Evolutionary conservation across 768 basidiomycete species (phyloP).

Genomic region (Paxillus ammoniavirescens): DNA sequence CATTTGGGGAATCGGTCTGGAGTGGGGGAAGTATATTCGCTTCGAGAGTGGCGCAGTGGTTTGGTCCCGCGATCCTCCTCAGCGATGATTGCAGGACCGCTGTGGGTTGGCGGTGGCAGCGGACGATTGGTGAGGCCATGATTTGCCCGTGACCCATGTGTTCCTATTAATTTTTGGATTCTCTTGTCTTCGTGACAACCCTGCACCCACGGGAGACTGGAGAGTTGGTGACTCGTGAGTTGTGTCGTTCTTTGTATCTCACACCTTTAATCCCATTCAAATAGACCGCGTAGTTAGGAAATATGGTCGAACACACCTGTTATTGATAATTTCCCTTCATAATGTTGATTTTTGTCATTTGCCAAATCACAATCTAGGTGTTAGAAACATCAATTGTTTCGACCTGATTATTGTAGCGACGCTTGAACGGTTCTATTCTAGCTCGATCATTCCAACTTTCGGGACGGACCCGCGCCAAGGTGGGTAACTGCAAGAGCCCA

Average conservation of each 20-base stretch:
- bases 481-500: no score
- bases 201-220: neutral
- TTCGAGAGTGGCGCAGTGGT: slow-evolving; percentile 40
- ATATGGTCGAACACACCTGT: no score
- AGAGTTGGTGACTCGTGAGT: neutral
- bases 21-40: slow-evolving; percentile 40
- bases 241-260: neutral
- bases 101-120: slow-evolving; percentile 18
- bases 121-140: slow-evolving; percentile 27
- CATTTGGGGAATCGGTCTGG: slow-evolving; percentile 19
- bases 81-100: slow-evolving; percentile 12
- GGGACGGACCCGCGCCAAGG: no score
- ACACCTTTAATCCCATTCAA: no score
- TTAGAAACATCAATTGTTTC: no score
- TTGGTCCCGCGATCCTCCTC: slow-evolving; percentile 13
- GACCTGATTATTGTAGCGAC: no score
- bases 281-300: no score
- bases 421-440: no score
- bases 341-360: no score
- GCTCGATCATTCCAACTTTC: no score
- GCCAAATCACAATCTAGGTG: no score
- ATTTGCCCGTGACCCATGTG: slow-evolving; percentile 27
- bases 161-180: slow-evolving; percentile 28
- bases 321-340: no score
- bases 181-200: slow-evolving; percentile 26